Evolutionary conservation across 2,329 filamentous ascomycete species (phyloP), one percentile per base, ranked within the genome.

Genomic region (Alternaria solani): DNA sequence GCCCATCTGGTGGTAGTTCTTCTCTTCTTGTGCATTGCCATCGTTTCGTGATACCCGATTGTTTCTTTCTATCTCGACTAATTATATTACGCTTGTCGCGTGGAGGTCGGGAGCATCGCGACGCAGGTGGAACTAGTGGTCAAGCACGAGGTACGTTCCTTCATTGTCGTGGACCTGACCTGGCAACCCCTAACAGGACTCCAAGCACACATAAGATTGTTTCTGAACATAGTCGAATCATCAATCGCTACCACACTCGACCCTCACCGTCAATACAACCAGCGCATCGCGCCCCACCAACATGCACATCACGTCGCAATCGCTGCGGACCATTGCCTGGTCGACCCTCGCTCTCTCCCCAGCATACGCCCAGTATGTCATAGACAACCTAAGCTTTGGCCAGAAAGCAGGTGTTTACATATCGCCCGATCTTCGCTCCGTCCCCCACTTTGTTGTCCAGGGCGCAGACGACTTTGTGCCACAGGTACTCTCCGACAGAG

Each of bases 301-400:
- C 60, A 79, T 79, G 77, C 66, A 75, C 62, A 64, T 78, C 58
- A 65, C 69, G 43, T 61, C 70, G 16, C 64, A 62, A 66, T 80
- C 71, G 49, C 80, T 85, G 75, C 80, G 76, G 63, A 70, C 78
- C 46, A 68, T 80, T 59, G 74, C 76, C 63, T 81, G 76, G 58
- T 72, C 81, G 20, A 71, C 79, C n/a, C 65, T 84, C 42, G 75
- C 81, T 20, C 69, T 86, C 55, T 84, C 85, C 60, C 78, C 82
- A 47, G 82, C 81, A 36, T 83, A 86, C 54, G 89, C 89, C 36
- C 87, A 91, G 72, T 88, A 87, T 69, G 82, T 92, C 55, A 86
- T 92, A 73, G 89, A 88, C 67, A 88, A 89, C 72, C 85, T 93
- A 49, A 94, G 91, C 76, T 96, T 96, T 76, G 93, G 93, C 38